Evolutionary conservation across 305 asterid genomes (phyloP).

Genomic region (Solanum chacoense): DNA sequence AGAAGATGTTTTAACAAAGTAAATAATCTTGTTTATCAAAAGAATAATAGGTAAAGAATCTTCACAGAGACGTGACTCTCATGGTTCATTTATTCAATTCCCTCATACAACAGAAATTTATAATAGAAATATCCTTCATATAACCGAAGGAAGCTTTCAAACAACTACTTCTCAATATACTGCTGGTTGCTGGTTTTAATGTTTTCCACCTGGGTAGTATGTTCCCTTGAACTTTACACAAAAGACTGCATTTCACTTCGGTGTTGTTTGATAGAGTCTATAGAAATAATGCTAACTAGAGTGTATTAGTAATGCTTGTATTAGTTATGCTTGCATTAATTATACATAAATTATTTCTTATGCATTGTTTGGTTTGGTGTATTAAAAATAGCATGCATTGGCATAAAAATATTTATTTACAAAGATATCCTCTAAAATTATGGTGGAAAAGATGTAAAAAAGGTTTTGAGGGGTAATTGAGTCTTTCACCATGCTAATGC

Average conservation of each 20-base stretch:
- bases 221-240: neutral
- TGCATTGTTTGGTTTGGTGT: neutral
- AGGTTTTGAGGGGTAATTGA: neutral
- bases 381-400: neutral
- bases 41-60: neutral
- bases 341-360: neutral
- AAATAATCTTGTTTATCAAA: neutral
- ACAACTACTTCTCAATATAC: neutral
- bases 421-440: neutral
- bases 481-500: neutral
- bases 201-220: neutral
- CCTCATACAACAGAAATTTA: neutral
- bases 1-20: neutral
- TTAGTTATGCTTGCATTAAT: neutral
- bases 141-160: neutral
- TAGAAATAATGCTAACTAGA: neutral
- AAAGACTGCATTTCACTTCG: neutral
- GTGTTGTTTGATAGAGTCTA: neutral
- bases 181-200: neutral
- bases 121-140: neutral
- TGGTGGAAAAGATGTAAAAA: neutral
- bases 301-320: neutral
- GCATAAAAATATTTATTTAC: neutral
- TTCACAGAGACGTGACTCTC: neutral
- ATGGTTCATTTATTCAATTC: neutral